Conservation (phyloP, 192 early-diverging fungal species). For the Gryganskiella cystojenkinii region DNA sequence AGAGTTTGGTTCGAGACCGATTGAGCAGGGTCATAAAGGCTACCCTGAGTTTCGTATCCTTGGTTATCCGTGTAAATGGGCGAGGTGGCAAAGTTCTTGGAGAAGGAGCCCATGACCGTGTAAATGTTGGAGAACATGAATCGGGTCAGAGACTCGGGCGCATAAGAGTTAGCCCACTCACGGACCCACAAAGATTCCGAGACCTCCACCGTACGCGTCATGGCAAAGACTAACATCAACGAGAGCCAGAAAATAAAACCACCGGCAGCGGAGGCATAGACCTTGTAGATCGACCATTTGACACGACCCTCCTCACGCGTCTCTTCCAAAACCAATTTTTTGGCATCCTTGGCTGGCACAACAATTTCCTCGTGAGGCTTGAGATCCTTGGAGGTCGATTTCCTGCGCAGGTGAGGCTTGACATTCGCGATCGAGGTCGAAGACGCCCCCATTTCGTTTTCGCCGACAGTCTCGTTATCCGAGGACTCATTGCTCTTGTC, state of each 20-base stretch:
- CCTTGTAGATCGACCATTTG: constrained; percentile 73
- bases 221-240: constrained; percentile 47
- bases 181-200: constrained; percentile 64
- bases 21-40: constrained; percentile 19
- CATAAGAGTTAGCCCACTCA: constrained; percentile 56
- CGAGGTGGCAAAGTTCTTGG: constrained; percentile 24
- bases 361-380: background rate
- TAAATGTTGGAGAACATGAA: constrained; percentile 49
- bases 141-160: constrained; percentile 23
- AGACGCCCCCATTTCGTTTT: constrained; percentile 30
- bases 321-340: constrained; percentile 80
- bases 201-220: constrained; percentile 58
- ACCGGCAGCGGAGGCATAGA: constrained; percentile 75
- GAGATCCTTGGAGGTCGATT: constrained; percentile 51
- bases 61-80: constrained; percentile 40
- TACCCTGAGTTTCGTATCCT: constrained; percentile 14
- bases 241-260: constrained; percentile 66
- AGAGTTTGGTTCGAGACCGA: constrained; percentile 23
- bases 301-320: constrained; percentile 84
- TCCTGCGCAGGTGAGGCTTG: constrained; percentile 40
- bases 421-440: constrained; percentile 7
- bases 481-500: constrained; percentile 20
- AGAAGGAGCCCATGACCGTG: constrained; percentile 22
- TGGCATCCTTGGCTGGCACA: constrained; percentile 32
- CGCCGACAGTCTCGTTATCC: constrained; percentile 34